These are phyloP conservation scores for Paracorniculantispora psalliotae DNA, from an alignment of 2,329 filamentous ascomycete species.

Conservation along the genomic window DNA sequence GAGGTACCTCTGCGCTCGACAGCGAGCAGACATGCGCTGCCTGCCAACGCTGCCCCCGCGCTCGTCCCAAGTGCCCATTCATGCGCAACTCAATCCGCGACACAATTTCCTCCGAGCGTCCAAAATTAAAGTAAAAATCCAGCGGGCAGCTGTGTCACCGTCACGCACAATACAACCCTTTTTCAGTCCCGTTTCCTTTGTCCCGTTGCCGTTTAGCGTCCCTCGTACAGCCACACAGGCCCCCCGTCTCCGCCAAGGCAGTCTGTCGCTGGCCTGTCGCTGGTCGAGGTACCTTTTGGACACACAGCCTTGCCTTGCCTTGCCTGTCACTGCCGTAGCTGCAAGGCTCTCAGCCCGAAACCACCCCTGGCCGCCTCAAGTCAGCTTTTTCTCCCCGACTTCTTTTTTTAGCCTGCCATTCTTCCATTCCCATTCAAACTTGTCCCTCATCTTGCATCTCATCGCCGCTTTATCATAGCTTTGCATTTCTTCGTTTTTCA, in stretches of 20 bases:
- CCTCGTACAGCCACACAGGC: neutral
- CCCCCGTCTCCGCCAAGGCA: neutral
- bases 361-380: neutral
- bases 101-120: neutral
- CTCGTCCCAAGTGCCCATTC: neutral
- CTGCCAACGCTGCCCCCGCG: neutral
- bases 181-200: neutral
- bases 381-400: neutral
- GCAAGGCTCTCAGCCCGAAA: slow-evolving; percentile 2
- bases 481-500: neutral
- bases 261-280: neutral
- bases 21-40: neutral
- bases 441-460: neutral
- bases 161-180: neutral
- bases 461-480: neutral
- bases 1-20: neutral
- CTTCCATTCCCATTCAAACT: neutral
- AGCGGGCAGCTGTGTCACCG: neutral
- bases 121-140: neutral
- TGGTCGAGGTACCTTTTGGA: neutral
- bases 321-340: neutral
- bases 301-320: neutral
- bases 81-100: too few relatives aligned
- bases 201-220: neutral
- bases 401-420: neutral